Base-by-base conservation (phyloP, 2,329 filamentous ascomycete species). In the Arthrobotrys pseudoclavata region DNA sequence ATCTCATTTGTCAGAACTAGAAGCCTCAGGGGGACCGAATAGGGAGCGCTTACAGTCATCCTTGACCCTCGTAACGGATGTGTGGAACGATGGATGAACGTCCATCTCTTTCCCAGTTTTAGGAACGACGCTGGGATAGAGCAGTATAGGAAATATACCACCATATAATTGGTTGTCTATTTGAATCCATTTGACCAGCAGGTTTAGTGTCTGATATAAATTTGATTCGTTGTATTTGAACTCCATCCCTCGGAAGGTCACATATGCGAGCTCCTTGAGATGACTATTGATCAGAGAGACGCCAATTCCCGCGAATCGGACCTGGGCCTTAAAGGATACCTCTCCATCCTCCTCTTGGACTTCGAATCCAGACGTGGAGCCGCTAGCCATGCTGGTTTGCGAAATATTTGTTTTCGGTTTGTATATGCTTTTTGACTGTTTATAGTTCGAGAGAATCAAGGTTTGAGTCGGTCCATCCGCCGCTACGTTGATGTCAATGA, bases 101-200 rank as follows among this genome's bases (percentile, higher is more conserved):
- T 98, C 96, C 83, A 97, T 96, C 84, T 99, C 96, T 82, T 96
- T 94, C 40, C 93, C 94, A 80, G 94, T 96, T 87, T 98, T 98
- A 0, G 96, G 95, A 15, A 99, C 96, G 9, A 99, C 96, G 84
- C 94, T 97, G 4, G 96, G 96, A 83, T 99, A 99, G 71, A 99
- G 87, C 31, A 99, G 90, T 85, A 99, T 97, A 0, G 96, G 96
- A 87, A 99, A 99, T 81, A 99, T 94, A 26, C 96, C 96, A 29
- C 96, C 96, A 82, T 99, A 99, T 13, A 99, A 89, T 84, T 99
- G 96, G 81, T 99, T 99, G 84, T 99, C 96, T 81, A 99, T 92
- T 84, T 99, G 96, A 29, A 99, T 96, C 96, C 96, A 99, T 84
- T 99, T 98, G 83, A 98, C 91, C 0, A 93, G 92, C 62, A 96